These are phyloP conservation scores for Candida argentea DNA, from an alignment of 805 yeast species.

Conservation along the genomic window DNA sequence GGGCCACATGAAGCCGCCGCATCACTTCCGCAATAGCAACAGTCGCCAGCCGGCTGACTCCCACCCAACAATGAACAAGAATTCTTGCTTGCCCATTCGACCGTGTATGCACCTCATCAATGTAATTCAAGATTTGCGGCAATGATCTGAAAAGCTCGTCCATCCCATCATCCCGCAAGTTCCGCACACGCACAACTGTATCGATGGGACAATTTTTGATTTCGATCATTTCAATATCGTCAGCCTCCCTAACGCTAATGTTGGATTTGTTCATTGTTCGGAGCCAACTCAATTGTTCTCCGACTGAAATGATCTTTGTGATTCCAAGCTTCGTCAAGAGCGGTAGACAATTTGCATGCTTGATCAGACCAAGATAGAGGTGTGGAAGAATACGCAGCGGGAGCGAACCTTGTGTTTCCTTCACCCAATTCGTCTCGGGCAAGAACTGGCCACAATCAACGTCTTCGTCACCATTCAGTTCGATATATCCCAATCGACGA, in stretches of 20 bases:
- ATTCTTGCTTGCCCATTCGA: constrained; percentile 19
- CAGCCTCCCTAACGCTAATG: constrained; percentile 12
- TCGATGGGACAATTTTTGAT: constrained; percentile 17
- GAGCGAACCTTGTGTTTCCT: constrained; percentile 49
- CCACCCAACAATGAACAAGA: constrained; percentile 89
- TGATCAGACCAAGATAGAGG: constrained; percentile 73
- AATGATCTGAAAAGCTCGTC: constrained; percentile 61
- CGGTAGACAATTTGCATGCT: constrained; percentile 67
- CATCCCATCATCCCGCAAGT: constrained; percentile 85
- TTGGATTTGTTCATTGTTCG: constrained; percentile 16
- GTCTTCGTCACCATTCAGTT: constrained; percentile 12
- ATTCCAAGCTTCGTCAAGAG: constrained; percentile 60
- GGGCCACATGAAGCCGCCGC: constrained; percentile 55
- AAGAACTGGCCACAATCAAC: constrained; percentile 6
- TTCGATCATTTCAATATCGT: constrained; percentile 24
- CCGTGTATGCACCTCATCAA: constrained; percentile 32
- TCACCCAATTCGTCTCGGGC: constrained; percentile 22
- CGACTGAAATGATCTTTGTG: constrained; percentile 71
- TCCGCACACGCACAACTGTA: constrained; percentile 52
- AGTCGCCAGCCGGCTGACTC: constrained; percentile 91
- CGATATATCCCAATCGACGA: constrained; percentile 19
- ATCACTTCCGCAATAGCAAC: constrained; percentile 93
- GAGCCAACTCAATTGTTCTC: constrained; percentile 68
- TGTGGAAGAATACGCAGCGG: constrained; percentile 83
- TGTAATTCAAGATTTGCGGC: constrained; percentile 53